Base-by-base conservation (phyloP, 2,329 filamentous ascomycete genomes). In the Curvularia spicifera region DNA sequence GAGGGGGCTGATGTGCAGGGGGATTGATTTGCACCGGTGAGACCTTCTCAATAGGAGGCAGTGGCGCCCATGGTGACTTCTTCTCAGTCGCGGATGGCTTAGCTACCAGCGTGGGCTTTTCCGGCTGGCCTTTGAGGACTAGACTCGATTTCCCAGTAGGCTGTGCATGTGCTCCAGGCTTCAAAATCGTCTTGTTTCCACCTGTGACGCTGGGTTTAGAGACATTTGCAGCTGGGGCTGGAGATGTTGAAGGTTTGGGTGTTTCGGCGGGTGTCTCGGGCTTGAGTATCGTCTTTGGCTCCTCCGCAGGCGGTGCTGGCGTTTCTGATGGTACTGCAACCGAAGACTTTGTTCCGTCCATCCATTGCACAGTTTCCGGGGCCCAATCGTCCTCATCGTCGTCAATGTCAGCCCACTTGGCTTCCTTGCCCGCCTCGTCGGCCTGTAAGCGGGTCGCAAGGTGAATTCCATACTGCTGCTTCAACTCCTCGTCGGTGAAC, bases 311-410 rank as follows among this genome's bases (percentile, higher is more conserved):
- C 20, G 71, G 69, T n/a, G 66, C 61, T 47, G 72, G 67, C 24
- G 71, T 70, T 50, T 81, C 79, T 46, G 83, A 42, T 24, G 42
- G 80, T 60, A 87, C 84, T 15, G 89, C 86, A 15, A 93, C 81
- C 5, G 88, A 91, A 33, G 90, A 90, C 76, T 94, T 94, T 48
- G 91, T 95, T 53, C 91, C 91, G 75, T 96, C 91, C 71, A 90
- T 91, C 91, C 91, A 96, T 58, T 91, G 91, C 65, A 95, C 92
- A 51, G 89, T 87, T 64, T 95, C 91, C 1, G 91, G 91, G 13
- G 88, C 89, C 90, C 91, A 94, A 70, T 94, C 91, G 37, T 95
- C 91, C 69, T 93, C 90, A 64, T 95, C 91, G 57, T 95, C 91
- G 60, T 95, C 91, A 59, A 94, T 93, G 71, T 96, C 91, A 24